Evolutionary conservation across 2,329 filamentous ascomycete species (phyloP).

Genomic region (Pyrenophora seminiperda): DNA sequence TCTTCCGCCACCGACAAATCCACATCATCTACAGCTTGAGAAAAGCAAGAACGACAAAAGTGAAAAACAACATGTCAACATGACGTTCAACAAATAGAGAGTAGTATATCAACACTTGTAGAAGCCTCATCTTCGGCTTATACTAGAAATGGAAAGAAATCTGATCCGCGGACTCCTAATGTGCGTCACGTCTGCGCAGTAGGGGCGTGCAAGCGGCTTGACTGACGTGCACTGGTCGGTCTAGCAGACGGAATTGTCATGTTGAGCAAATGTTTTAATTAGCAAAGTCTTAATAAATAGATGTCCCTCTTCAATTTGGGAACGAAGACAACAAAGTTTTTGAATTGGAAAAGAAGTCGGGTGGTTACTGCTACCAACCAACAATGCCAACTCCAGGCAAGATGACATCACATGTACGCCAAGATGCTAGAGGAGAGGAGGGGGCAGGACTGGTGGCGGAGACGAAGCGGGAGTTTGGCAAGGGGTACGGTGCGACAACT

Average conservation of each 20-base stretch:
- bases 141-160: background rate
- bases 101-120: too few relatives aligned
- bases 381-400: background rate
- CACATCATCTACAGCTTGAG: too few relatives aligned
- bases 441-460: background rate
- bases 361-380: background rate
- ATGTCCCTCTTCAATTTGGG: background rate
- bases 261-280: background rate
- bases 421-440: conserved; percentile 9
- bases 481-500: background rate
- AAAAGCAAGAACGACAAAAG: too few relatives aligned
- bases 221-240: background rate
- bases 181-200: conserved; percentile 7
- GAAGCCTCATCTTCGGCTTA: background rate
- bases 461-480: background rate
- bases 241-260: background rate
- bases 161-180: conserved; percentile 2
- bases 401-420: conserved; percentile 8
- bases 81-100: background rate
- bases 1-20: too few relatives aligned
- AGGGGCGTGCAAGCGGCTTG: background rate
- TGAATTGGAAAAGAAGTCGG: too few relatives aligned
- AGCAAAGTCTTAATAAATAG: background rate
- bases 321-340: too few relatives aligned
- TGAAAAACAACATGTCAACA: background rate